These are phyloP conservation scores for Fistulifera solaris DNA, from an alignment of 108 stramenopile species.

Conservation along the genomic window DNA sequence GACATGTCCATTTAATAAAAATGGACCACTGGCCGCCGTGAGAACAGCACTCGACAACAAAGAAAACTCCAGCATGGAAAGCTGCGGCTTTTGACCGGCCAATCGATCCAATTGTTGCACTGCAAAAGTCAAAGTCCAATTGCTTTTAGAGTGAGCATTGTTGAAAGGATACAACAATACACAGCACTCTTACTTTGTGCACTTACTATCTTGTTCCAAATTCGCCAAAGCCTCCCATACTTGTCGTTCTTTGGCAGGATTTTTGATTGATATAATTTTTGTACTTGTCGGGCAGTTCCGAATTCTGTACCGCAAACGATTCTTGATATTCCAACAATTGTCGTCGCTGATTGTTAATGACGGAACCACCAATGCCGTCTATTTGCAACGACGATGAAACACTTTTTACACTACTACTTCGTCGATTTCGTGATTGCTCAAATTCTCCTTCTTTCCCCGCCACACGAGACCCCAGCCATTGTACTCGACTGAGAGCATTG, in stretches of 20 bases:
- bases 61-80: conserved; percentile 47
- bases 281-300: not conserved
- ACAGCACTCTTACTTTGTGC: not conserved
- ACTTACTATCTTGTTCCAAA: conserved; percentile 28
- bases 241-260: conserved; percentile 13
- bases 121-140: conserved; percentile 1
- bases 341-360: not conserved
- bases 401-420: no score
- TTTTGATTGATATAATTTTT: not conserved
- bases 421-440: not conserved
- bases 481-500: conserved; percentile 19
- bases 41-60: conserved; percentile 46
- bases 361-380: conserved; percentile 1
- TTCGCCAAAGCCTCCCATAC: conserved; percentile 34
- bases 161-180: no score
- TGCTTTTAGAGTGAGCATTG: no score
- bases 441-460: not conserved
- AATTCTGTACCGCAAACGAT: not conserved
- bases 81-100: conserved; percentile 49
- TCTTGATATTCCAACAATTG: not conserved
- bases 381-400: no score
- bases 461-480: conserved; percentile 12
- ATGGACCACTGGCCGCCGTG: conserved; percentile 51
- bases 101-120: conserved; percentile 63
- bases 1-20: conserved; percentile 52